Conservation (phyloP, 2,329 filamentous ascomycete species). For the Fusarium compactum region DNA sequence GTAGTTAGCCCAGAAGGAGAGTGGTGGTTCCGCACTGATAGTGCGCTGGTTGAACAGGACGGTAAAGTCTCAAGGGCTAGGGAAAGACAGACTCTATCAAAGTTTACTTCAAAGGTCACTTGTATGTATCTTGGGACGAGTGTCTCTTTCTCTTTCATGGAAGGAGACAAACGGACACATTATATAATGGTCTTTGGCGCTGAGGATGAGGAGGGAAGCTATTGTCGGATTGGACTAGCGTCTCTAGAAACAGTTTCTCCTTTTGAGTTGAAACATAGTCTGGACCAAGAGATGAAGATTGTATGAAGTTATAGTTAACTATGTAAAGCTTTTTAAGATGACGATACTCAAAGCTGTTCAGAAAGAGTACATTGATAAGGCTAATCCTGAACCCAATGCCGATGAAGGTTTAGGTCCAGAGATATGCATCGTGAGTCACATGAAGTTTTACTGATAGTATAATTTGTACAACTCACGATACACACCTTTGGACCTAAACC, state of each 20-base stretch:
- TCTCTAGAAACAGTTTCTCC: fast-evolving
- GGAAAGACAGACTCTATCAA: background rate
- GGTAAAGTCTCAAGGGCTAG: background rate
- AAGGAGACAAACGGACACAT: background rate
- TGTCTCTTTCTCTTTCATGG: too few species aligned
- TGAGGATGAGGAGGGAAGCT: background rate
- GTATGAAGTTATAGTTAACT: background rate
- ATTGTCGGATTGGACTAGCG: background rate
- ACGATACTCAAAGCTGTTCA: fast-evolving
- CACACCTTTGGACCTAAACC: too few species aligned
- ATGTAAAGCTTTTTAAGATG: fast-evolving
- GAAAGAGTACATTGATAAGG: fast-evolving
- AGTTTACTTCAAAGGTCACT: background rate
- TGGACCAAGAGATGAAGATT: background rate
- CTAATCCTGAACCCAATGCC: too few species aligned
- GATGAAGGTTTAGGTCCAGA: fast-evolving
- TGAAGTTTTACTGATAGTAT: too few species aligned
- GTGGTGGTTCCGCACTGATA: background rate
- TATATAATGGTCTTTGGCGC: background rate
- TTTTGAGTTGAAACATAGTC: fast-evolving
- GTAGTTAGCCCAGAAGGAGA: background rate
- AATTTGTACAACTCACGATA: too few species aligned
- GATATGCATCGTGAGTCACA: too few species aligned
- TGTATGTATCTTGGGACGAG: background rate
- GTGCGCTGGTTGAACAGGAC: background rate